Evolutionary conservation across 495 filamentous ascomycete genomes (phyloP), one percentile per base, ranked within the genome.

Genomic region (Penicillium verhagenii): DNA sequence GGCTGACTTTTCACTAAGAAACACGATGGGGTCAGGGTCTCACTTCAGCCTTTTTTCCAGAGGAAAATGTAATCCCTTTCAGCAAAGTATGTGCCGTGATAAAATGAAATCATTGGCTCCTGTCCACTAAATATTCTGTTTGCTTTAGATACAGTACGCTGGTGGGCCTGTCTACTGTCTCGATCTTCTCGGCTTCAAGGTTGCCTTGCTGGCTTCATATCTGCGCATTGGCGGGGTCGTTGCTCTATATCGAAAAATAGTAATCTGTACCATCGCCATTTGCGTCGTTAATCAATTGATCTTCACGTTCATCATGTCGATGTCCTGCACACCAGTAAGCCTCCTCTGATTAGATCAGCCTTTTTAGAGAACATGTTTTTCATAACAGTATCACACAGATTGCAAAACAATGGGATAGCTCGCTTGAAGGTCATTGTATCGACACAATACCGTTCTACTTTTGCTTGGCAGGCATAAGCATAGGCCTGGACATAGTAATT

Each of bases 131-230:
- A 13, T 18, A 18, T 11, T 31, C 10, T 19, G 20, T 31, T 20
- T 47, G 0, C 6, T 33, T 20, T 16, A 70, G 67, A 54, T 70
- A 16, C 68, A 71, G 25, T 47, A 47, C 14, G 45, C 45, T 20
- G 63, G 67, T n/a, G 67, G 67, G 1, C 69, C 67, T 8, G 31
- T 66, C 2, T 72, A 72, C 50, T 61, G 50, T 10, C 57, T 72
- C 29, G 63, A 59, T 16, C 53, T 82, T 16, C 68, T 82, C 23
- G 74, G 75, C 4, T 84, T 82, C 66, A 84, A 84, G 51, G 61
- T 79, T 16, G 73, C 75, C 31, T 60, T 82, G 13, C 60, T 82
- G 13, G 52, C 72, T 16, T 78, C 74, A 4, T 82, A 82, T 52
- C 61, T 78, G 6, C 76, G 80, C 25, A 78, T 82, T 48, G 69